Conservation (phyloP, 345 rosid species). For the Bretschneidera sinensis region DNA sequence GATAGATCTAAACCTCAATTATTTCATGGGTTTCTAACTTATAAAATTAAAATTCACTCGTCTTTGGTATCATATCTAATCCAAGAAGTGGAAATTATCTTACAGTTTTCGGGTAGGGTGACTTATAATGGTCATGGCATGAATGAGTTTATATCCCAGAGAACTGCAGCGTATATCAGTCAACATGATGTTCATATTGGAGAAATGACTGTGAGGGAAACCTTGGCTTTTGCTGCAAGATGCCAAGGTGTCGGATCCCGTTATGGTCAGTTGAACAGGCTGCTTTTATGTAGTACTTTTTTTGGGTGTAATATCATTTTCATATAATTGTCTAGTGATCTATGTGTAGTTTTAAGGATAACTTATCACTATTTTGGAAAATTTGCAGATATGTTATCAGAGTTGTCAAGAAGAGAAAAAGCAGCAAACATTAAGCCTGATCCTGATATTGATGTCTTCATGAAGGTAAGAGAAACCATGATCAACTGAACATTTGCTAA, state of each 20-base stretch:
- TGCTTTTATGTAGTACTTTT: too few species aligned
- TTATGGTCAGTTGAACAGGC: constrained; percentile 29
- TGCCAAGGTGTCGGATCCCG: constrained; percentile 66
- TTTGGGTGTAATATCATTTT: too few species aligned
- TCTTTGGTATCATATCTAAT: neutral
- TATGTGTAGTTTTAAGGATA: neutral
- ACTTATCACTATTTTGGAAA: neutral
- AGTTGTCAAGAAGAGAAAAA: constrained; percentile 75
- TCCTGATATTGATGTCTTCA: constrained; percentile 71
- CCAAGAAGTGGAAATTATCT: neutral
- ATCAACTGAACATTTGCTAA: neutral
- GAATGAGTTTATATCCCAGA: constrained; percentile 61
- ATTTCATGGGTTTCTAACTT: constrained; percentile 12
- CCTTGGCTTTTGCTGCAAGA: constrained; percentile 55
- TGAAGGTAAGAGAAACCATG: constrained; percentile 43
- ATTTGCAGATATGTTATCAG: constrained; percentile 54
- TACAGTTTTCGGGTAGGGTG: constrained; percentile 32
- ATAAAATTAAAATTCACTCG: too few species aligned
- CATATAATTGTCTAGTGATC: too few species aligned
- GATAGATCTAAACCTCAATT: neutral
- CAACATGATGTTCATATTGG: constrained; percentile 57
- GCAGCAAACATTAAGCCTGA: constrained; percentile 77
- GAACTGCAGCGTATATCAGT: constrained; percentile 56
- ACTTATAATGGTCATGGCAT: constrained; percentile 58
- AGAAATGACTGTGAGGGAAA: constrained; percentile 68